Conservation (phyloP, 2,329 filamentous ascomycete genomes). For the Scleromitrula shiraiana region DNA sequence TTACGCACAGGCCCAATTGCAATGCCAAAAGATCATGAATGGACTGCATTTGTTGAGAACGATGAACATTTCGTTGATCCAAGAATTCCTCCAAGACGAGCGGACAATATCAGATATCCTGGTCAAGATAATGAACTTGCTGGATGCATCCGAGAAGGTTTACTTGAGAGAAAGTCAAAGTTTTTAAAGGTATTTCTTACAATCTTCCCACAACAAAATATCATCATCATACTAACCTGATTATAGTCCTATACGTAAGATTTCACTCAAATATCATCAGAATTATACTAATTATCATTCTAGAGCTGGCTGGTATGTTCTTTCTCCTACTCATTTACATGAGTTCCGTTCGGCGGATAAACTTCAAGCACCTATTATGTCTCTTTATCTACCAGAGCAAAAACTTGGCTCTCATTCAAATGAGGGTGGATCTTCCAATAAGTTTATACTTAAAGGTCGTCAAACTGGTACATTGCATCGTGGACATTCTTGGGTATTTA, state of each 20-base stretch:
- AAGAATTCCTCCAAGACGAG: constrained; percentile 63
- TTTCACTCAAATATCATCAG: neutral
- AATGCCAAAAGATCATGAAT: constrained; percentile 94
- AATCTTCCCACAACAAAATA: neutral
- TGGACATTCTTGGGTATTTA: constrained; percentile 64
- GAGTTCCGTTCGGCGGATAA: constrained; percentile 99
- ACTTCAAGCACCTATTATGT: constrained; percentile 88
- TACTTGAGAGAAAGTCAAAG: constrained; percentile 96
- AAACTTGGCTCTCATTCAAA: constrained; percentile 89
- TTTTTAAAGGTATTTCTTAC: constrained; percentile 50
- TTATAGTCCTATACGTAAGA: constrained; percentile 30
- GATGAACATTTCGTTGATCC: constrained; percentile 87
- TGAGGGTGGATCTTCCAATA: constrained; percentile 78
- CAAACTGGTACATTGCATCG: constrained; percentile 91
- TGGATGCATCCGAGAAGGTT: constrained; percentile 78
- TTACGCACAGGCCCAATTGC: constrained; percentile 76
- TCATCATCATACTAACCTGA: constrained; percentile 1
- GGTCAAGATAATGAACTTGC: constrained; percentile 75
- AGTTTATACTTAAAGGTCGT: constrained; percentile 94
- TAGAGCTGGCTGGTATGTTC: constrained; percentile 58
- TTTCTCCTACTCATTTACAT: constrained; percentile 93
- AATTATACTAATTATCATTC: constrained; percentile 1
- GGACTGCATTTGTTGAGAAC: constrained; percentile 67
- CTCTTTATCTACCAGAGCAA: constrained; percentile 86
- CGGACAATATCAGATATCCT: constrained; percentile 83